Base-by-base conservation (phyloP, 768 basidiomycete species). In the Exidia glandulosa region DNA sequence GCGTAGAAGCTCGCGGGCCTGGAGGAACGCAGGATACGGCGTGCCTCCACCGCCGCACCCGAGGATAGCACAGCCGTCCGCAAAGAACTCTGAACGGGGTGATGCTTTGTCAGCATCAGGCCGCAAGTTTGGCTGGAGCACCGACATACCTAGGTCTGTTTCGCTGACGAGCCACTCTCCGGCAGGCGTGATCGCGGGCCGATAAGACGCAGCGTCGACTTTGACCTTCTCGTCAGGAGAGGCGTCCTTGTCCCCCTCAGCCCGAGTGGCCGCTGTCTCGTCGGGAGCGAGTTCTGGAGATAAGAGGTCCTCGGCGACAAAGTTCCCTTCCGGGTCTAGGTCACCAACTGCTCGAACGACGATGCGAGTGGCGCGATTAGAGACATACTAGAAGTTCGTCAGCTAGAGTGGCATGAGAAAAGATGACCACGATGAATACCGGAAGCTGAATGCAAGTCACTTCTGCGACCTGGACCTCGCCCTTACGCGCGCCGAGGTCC, bases 1-100 rank as follows among this genome's bases (percentile, higher is more conserved):
- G 3, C 83, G 74, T 1, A 85, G 69, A 61, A 82, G 73, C 63
- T 84, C 79, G 36, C 81, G 73, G 7, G 77, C 70, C 63, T 32
- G 31, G 2, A 84, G 67, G 64, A 77, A 84, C 2, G 74, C 68
- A 19, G 79, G 77, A 62, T 82, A 76, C 0, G 85, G 80, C 2
- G 78, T 76, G 6, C 84, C 85, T 2, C 85, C 85, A 31, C 85
- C 85, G 2, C 85, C 84, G 19, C 78, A 80, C 0, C 84, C 85
- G 1, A 86, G 72, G 41, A 86, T 73, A 41, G 81, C 81, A 57
- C 83, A 84, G 32, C 85, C 85, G 58, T 82, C 80, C 29, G 81
- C 77, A 50, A 86, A 80, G 74, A 81, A 86, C 59, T 81, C 70
- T 62, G 33, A 10, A n/a, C n/a, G n/a, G n/a, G n/a, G n/a, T n/a